Base-by-base conservation (phyloP, 176 grass and related monocot genomes). In the Cenchrus purpureus region DNA sequence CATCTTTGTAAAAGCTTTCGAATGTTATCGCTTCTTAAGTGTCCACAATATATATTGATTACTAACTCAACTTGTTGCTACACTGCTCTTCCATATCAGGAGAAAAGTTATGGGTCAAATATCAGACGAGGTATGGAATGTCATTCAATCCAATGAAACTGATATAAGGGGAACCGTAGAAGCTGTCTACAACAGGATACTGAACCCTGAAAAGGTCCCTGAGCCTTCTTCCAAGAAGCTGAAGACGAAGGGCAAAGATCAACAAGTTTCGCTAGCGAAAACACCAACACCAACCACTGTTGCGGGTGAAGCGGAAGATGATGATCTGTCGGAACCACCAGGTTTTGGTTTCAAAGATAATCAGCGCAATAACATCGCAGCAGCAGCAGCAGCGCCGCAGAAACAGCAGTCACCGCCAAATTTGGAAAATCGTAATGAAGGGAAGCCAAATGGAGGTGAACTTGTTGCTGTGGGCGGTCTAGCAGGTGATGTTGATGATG, bases 81-180 rank as follows among this genome's bases (percentile, higher is more conserved):
- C 4, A 11, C 52, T 13, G 3, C 12, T 65, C 13, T 83, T 77
- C 59, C 59, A 20, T 74, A 77, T 55, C 77, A 92, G 93, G 88
- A 89, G 83, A 73, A 95, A 92, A 79, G 76, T 95, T 71, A 95
- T 95, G 93, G 93, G 90, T 12, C 83, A 91, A 87, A 92, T 95
- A n/a, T 95, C 93, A 46, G 93, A 95, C 52, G 86, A 95, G 72
- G 70, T 92, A 8, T 95, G 90, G 93, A 84, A 63, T 62, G 84
- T 92, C 45, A 87, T 95, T 68, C 89, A 86, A 46, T 95, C 90
- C 34, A 84, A 74, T 43, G 90, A 91, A 82, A 95, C 73, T 73
- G 90, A 92, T 73, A 91, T 95, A 50, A 70, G 55, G 78, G 90
- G 88, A 65, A 87, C 86, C n/a, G 80, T 90, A 56, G 84, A 92